Conservation (phyloP, 2,329 filamentous ascomycete species). For the Aspergillus vadensis region DNA sequence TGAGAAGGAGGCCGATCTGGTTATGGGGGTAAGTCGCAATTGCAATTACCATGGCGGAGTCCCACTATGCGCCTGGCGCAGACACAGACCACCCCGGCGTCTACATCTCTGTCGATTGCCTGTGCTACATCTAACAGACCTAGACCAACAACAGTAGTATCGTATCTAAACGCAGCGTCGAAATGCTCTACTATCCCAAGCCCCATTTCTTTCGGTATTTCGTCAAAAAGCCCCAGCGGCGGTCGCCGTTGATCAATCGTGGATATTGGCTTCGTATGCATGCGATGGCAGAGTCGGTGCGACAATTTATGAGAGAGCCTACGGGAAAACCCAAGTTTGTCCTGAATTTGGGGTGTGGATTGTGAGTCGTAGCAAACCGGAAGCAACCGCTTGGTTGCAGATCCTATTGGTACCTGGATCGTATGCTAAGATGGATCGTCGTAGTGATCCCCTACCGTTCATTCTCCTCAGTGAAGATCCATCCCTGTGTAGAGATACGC, state of each 20-base stretch:
- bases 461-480: constrained; percentile 72
- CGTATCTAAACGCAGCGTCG: constrained; percentile 89
- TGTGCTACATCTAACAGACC: constrained; percentile 5
- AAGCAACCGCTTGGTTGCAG: constrained; percentile 1
- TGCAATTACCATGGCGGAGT: background rate
- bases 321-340: constrained; percentile 67
- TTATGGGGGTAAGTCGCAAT: constrained; percentile 53
- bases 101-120: background rate
- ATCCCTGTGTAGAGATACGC: constrained; percentile 57
- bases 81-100: constrained; percentile 6
- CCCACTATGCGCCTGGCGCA: constrained; percentile 7
- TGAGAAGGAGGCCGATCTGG: constrained; percentile 52
- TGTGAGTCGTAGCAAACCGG: constrained; percentile 60
- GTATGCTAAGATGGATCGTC: constrained; percentile 30
- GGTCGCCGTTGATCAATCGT: constrained; percentile 86
- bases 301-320: constrained; percentile 66
- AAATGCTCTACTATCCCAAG: constrained; percentile 79
- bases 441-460: constrained; percentile 83
- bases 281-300: constrained; percentile 74
- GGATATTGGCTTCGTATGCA: constrained; percentile 86
- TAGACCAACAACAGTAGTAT: constrained; percentile 91
- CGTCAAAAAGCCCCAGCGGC: constrained; percentile 77
- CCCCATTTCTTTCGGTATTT: constrained; percentile 87
- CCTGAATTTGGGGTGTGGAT: constrained; percentile 85
- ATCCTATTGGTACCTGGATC: constrained; percentile 7